Base-by-base conservation (phyloP, 495 filamentous ascomycete species). In the Talaromyces wortmannii region DNA sequence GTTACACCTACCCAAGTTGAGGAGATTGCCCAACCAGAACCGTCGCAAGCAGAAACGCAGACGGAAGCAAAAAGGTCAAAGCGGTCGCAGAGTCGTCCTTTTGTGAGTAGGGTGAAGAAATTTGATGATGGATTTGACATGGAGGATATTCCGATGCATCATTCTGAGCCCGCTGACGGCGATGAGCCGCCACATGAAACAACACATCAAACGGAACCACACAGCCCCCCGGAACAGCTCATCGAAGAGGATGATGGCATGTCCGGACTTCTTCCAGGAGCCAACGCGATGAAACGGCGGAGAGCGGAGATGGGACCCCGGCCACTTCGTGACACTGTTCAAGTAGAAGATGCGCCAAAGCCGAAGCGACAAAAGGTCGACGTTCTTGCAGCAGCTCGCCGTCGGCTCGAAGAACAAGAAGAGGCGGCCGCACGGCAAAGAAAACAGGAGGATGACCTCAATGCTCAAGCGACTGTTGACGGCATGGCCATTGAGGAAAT, bases 261-360 rank as follows among this genome's bases (percentile, higher is more conserved):
- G 56, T 79, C 88, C 8, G 68, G 71, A 13, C 75, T 95, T 17
- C 79, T 91, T 1, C 88, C 89, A 0, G 84, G 83, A 5, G 83
- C 89, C 29, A 78, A 82, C 15, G 84, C 84, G 13, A 78, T 89
- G 63, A 95, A 95, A 67, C 81, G 83, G 12, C 83, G 84, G 15
- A 69, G 70, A 17, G 67, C 59, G 2, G 67, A 75, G 32, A 70
- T 67, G 47, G 56, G 57, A 4, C 60, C 59, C 11, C 52, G 49
- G 12, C 53, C 43, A 18, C 12, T 55, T 17, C 59, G 59, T 50
- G 50, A 59, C 8, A 48, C 55, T 15, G 16, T 46, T 3, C 61
- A 66, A 36, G 3, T 55, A 13, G 72, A 64, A 62, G 50, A 51
- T 10, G 18, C 53, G 1, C 66, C 66, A 0, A 73, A 72, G 55